Conservation (phyloP, 164 flowering plant species). For the Vitis cinerea region DNA sequence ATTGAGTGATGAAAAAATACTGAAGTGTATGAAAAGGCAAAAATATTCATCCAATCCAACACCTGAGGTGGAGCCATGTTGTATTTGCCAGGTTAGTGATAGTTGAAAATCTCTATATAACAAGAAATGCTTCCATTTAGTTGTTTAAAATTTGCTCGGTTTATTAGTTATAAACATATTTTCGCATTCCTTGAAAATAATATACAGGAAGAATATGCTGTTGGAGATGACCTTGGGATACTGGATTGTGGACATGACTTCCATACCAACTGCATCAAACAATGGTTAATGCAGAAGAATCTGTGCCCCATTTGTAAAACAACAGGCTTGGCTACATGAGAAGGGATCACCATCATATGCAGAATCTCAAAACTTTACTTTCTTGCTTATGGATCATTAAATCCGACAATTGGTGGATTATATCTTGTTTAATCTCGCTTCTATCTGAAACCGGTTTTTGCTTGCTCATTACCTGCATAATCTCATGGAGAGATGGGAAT, state of each 20-base stretch:
- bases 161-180: background rate
- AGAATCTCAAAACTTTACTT: constrained; percentile 5
- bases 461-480: constrained; percentile 4
- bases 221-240: constrained; percentile 61
- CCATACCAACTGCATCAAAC: constrained; percentile 69
- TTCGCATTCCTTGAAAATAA: background rate
- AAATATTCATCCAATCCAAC: constrained; percentile 20
- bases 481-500: background rate
- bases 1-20: constrained; percentile 57
- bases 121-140: background rate
- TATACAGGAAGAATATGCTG: constrained; percentile 67
- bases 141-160: background rate
- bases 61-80: constrained; percentile 69
- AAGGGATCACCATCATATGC: background rate
- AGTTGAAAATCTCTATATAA: background rate
- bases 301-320: constrained; percentile 85
- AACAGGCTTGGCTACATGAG: constrained; percentile 48
- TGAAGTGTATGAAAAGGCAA: constrained; percentile 49
- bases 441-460: constrained; percentile 2
- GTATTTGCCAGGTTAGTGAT: constrained; percentile 69
- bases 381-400: constrained; percentile 12
- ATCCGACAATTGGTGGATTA: constrained; percentile 12
- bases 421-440: background rate
- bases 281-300: constrained; percentile 80
- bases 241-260: constrained; percentile 82